These are phyloP conservation scores for Endoconidiophora laricicola DNA, from an alignment of 2,329 filamentous ascomycete species.

Conservation along the genomic window DNA sequence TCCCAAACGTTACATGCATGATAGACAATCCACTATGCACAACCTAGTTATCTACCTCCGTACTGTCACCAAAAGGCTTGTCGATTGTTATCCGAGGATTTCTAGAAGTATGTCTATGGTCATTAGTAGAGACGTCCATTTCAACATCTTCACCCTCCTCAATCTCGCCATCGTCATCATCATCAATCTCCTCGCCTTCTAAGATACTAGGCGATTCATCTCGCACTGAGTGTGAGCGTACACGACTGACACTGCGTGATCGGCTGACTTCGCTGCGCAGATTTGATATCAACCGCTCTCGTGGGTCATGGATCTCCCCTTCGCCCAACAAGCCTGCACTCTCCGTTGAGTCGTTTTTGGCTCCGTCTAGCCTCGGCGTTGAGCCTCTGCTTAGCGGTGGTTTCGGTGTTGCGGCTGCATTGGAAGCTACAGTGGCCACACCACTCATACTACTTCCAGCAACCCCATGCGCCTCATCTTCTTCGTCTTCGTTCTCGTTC, in stretches of 20 bases:
- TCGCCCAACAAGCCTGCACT: conserved; percentile 17
- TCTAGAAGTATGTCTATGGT: no score
- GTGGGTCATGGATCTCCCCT: conserved; percentile 15
- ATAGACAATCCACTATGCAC: no score
- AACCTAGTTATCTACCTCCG: conserved; percentile 39
- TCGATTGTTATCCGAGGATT: conserved; percentile 32
- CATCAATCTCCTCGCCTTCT: conserved; percentile 46
- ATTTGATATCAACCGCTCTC: not conserved
- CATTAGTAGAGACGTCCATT: conserved; percentile 24
- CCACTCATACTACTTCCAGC: no score
- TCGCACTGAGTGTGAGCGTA: conserved; percentile 18
- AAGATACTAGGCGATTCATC: conserved; percentile 26
- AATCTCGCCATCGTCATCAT: conserved; percentile 24
- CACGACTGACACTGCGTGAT: conserved; percentile 7
- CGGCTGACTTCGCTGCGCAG: conserved; percentile 5
- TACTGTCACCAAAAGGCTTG: conserved; percentile 38
- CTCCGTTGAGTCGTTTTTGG: conserved; percentile 17
- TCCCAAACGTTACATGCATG: no score
- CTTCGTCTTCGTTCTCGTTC: conserved; percentile 49
- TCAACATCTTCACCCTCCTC: conserved; percentile 38
- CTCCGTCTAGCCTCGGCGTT: conserved; percentile 5
- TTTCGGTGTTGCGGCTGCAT: conserved; percentile 31
- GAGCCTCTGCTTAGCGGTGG: conserved; percentile 29
- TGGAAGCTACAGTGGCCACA: conserved; percentile 16
- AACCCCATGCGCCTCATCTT: conserved; percentile 24